Evolutionary conservation across 352 stramenopile genomes (phyloP).

Genomic region (Pythium brassicae): DNA sequence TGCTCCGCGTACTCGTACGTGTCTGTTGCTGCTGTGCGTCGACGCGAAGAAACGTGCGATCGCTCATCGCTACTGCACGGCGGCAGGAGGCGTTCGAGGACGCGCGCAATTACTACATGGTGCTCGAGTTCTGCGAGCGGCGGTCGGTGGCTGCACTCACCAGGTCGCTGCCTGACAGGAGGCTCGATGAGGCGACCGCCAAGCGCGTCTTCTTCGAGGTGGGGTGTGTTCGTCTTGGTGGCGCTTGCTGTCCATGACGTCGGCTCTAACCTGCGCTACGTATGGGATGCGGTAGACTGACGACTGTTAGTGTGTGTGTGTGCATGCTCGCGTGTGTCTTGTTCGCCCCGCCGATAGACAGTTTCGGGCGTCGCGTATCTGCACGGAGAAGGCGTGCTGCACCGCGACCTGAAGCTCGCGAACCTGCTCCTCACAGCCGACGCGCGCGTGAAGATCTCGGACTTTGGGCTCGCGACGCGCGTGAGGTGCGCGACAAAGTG

Average conservation of each 20-base stretch:
- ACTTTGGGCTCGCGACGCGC: constrained; percentile 68
- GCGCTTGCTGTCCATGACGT: no score
- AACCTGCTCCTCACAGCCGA: constrained; percentile 63
- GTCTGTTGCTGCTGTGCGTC: no score
- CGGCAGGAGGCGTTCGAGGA: constrained; percentile 62
- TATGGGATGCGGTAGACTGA: no score
- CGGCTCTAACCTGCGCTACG: no score
- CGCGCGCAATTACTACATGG: constrained; percentile 71
- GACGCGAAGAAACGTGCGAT: neutral
- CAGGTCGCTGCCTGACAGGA: constrained; percentile 24
- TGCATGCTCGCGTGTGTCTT: no score
- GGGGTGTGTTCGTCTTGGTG: no score
- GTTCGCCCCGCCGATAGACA: constrained; percentile 18
- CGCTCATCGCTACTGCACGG: neutral
- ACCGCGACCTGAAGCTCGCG: constrained; percentile 74
- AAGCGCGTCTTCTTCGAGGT: constrained; percentile 59
- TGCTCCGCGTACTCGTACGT: constrained; percentile 43
- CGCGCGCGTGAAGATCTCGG: constrained; percentile 60
- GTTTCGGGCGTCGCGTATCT: constrained; percentile 51
- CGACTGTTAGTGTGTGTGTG: no score
- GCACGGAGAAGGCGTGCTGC: constrained; percentile 57
- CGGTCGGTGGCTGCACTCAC: constrained; percentile 45
- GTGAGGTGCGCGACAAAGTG: constrained; percentile 22
- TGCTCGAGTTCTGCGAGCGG: constrained; percentile 55
- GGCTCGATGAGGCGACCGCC: constrained; percentile 35